phyloP scores from a whole-genome alignment of 306 rosid species.

The barrel medic (Medicago truncatula) region MtrunA17r5.0-ANR NC_053045.1:63416001-63416500 shows the following conservation, averaged over 20 bases:
- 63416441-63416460: slow-evolving; percentile 9
- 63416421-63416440: slow-evolving; percentile 16
- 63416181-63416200: slow-evolving; percentile 20
- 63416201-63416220: slow-evolving; percentile 27
- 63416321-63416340: slow-evolving; percentile 26
- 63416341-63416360: slow-evolving; percentile 39
- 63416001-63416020: not conserved
- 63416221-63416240: slow-evolving; percentile 41
- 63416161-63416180: not conserved
- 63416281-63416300: not conserved
- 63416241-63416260: slow-evolving; percentile 12
- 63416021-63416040: slow-evolving; percentile 19
- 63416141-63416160: slow-evolving; percentile 43
- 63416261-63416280: too few species aligned
- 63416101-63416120: slow-evolving; percentile 14
- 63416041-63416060: slow-evolving; percentile 9
- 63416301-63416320: not conserved
- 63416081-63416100: slow-evolving; percentile 46
- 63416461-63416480: not conserved
- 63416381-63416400: not conserved
- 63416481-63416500: slow-evolving; percentile 62
- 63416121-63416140: slow-evolving; percentile 5
- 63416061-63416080: slow-evolving; percentile 40
- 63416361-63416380: slow-evolving; percentile 4
- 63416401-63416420: not conserved